Evolutionary conservation across 495 filamentous ascomycete genomes (phyloP).

Genomic region (Neurospora sp.): DNA sequence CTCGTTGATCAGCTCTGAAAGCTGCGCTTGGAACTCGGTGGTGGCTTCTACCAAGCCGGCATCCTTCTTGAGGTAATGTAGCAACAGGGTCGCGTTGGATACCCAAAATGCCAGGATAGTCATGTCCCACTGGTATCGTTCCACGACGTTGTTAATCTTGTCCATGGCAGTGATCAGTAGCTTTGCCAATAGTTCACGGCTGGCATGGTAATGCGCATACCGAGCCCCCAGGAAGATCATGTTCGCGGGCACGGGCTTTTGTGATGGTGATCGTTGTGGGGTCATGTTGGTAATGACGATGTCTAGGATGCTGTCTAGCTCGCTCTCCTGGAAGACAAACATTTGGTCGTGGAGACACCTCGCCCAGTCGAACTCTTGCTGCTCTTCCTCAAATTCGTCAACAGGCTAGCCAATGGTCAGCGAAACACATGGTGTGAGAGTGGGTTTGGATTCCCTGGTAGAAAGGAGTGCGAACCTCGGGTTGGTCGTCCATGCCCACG

Average conservation of each 20-base stretch:
- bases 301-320: slow-evolving; percentile 80
- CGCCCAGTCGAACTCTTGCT: slow-evolving; percentile 96
- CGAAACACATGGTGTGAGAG: slow-evolving; percentile 3
- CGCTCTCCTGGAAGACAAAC: slow-evolving; percentile 97
- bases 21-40: slow-evolving; percentile 79
- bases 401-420: slow-evolving; percentile 43
- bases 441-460: neutral
- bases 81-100: slow-evolving; percentile 86
- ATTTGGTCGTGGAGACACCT: slow-evolving; percentile 95
- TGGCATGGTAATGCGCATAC: slow-evolving; percentile 96
- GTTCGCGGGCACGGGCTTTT: slow-evolving; percentile 96
- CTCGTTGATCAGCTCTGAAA: slow-evolving; percentile 93
- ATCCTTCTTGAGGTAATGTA: slow-evolving; percentile 97
- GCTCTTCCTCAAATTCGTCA: slow-evolving; percentile 79
- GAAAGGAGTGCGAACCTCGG: slow-evolving; percentile 54
- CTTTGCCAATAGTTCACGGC: slow-evolving; percentile 67
- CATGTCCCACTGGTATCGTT: slow-evolving; percentile 97
- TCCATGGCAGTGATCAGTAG: slow-evolving; percentile 83
- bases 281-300: slow-evolving; percentile 98
- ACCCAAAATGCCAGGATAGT: slow-evolving; percentile 98
- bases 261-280: slow-evolving; percentile 84
- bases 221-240: slow-evolving; percentile 90
- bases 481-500: slow-evolving; percentile 89
- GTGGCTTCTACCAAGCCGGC: slow-evolving; percentile 71
- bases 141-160: slow-evolving; percentile 93